Percentiles rank a stretch among this genome's conserved stretches.
These are phyloP conservation scores for Crithidia bombi DNA, from an alignment of 208 protist genomes.

Conservation along the genomic window DNA sequence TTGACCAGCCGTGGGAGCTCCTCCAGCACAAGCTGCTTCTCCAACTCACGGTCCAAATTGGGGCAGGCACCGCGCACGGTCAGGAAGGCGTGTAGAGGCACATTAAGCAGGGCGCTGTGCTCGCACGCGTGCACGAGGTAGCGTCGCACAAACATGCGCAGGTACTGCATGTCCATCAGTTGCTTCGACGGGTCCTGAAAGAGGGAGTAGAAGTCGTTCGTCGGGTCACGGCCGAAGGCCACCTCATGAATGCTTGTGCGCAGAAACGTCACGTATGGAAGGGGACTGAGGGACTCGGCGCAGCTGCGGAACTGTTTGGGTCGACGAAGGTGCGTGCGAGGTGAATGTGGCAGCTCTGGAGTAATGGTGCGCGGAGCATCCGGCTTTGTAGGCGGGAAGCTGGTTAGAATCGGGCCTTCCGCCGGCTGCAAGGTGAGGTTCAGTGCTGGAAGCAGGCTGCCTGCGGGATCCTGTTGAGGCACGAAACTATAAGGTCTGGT, in stretches of 20 bases:
- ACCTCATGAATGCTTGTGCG: conserved; percentile 73
- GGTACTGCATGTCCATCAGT: conserved; percentile 75
- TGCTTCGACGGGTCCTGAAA: conserved; percentile 51
- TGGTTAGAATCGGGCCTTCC: background rate
- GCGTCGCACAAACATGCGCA: conserved; percentile 81
- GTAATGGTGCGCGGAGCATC: too few species aligned
- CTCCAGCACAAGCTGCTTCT: conserved; percentile 53
- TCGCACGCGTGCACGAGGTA: conserved; percentile 81
- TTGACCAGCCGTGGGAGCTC: conserved; percentile 68
- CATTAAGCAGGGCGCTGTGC: conserved; percentile 66
- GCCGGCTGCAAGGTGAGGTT: background rate
- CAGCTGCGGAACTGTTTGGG: background rate
- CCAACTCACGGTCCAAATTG: conserved; percentile 54
- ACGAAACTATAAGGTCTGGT: background rate
- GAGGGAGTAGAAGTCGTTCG: conserved; percentile 61
- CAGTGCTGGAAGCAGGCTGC: conserved; percentile 17
- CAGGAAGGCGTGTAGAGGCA: conserved; percentile 69
- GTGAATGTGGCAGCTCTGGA: background rate
- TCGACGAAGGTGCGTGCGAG: background rate
- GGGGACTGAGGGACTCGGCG: conserved; percentile 35
- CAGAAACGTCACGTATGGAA: conserved; percentile 76
- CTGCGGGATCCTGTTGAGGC: background rate
- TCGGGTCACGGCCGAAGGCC: conserved; percentile 60
- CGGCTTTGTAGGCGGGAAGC: background rate
- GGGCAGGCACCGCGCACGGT: conserved; percentile 48